A percentile compares a stretch with the other conserved stretches of the same genome.
Conservation (phyloP, 2,329 filamentous ascomycete genomes). For the Ophiostoma sp. region DNA sequence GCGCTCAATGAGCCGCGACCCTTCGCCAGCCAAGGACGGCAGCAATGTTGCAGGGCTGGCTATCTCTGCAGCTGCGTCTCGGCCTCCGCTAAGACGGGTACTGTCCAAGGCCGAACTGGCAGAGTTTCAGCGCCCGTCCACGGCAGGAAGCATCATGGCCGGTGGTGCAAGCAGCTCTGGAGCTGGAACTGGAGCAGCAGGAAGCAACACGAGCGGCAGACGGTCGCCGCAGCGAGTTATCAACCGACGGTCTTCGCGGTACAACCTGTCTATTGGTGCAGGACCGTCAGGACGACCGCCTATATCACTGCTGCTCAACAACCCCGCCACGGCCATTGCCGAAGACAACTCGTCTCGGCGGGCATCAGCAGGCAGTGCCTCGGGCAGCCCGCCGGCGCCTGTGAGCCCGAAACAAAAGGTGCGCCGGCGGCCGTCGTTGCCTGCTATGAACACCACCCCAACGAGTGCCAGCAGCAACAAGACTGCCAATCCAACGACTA, state of each 20-base stretch:
- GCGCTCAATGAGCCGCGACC: conserved; percentile 26
- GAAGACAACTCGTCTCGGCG: conserved; percentile 48
- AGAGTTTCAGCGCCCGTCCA: conserved; percentile 60
- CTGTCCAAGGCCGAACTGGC: conserved; percentile 82
- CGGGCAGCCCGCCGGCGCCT: conserved; percentile 43
- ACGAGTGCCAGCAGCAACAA: conserved; percentile 28
- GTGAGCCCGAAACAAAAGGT: conserved; percentile 46
- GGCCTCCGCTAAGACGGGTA: conserved; percentile 75
- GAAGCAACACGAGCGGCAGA: conserved; percentile 35
- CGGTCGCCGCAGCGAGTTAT: conserved; percentile 53
- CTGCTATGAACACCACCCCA: conserved; percentile 39
- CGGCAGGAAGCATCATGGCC: conserved; percentile 29
- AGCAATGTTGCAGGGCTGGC: conserved; percentile 29
- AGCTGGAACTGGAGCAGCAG: neutral
- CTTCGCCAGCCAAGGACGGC: conserved; percentile 47
- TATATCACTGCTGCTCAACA: conserved; percentile 37
- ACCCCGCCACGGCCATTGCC: conserved; percentile 39
- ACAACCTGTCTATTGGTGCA: conserved; percentile 37
- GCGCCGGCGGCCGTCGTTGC: conserved; percentile 49
- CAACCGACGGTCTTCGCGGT: conserved; percentile 51
- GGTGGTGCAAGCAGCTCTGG: neutral
- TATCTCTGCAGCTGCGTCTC: conserved; percentile 42
- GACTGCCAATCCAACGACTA: neutral
- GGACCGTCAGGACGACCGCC: conserved; percentile 38
- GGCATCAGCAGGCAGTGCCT: conserved; percentile 41